phyloP scores from a whole-genome alignment of 805 yeast species.

The Monosporozyma aerobia region DNA sequence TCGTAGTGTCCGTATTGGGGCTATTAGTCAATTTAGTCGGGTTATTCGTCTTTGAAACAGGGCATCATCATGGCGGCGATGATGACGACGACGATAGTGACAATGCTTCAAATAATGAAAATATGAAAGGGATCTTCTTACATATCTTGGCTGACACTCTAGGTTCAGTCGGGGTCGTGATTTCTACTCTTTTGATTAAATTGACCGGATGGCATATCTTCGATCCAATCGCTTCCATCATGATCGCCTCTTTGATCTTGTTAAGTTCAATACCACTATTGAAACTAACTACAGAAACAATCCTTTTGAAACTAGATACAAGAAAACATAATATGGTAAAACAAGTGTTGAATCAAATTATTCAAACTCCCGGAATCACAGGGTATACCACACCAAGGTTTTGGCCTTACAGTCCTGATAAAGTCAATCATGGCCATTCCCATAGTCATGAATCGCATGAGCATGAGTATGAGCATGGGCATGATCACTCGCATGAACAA shows the following conservation, averaged over 20 bases:
- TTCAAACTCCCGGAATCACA: constrained; percentile 66
- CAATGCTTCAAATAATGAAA: constrained; percentile 36
- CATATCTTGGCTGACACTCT: constrained; percentile 93
- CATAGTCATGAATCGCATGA: constrained; percentile 31
- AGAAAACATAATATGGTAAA: constrained; percentile 56
- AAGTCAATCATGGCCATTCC: constrained; percentile 21
- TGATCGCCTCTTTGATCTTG: constrained; percentile 75
- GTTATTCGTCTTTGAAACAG: constrained; percentile 87
- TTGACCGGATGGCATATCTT: constrained; percentile 60
- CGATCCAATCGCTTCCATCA: constrained; percentile 86
- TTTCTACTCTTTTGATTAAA: constrained; percentile 73
- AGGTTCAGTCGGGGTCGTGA: constrained; percentile 95
- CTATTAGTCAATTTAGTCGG: constrained; percentile 85
- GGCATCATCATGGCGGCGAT: constrained; percentile 33
- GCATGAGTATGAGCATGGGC: constrained; percentile 25
- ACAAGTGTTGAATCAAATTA: constrained; percentile 56
- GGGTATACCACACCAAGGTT: constrained; percentile 85
- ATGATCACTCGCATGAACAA: constrained; percentile 11
- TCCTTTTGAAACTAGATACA: constrained; percentile 52
- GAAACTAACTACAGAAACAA: constrained; percentile 65
- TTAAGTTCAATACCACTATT: constrained; percentile 77
- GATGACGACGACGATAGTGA: constrained; percentile 27
- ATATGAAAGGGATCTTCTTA: constrained; percentile 88
- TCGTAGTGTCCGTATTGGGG: constrained; percentile 79
- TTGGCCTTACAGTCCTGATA: constrained; percentile 53